Percentiles rank a stretch among this genome's conserved stretches.
These are phyloP conservation scores for Colletotrichum cuscutae DNA, from an alignment of 2,329 filamentous ascomycete species.

Conservation along the genomic window DNA sequence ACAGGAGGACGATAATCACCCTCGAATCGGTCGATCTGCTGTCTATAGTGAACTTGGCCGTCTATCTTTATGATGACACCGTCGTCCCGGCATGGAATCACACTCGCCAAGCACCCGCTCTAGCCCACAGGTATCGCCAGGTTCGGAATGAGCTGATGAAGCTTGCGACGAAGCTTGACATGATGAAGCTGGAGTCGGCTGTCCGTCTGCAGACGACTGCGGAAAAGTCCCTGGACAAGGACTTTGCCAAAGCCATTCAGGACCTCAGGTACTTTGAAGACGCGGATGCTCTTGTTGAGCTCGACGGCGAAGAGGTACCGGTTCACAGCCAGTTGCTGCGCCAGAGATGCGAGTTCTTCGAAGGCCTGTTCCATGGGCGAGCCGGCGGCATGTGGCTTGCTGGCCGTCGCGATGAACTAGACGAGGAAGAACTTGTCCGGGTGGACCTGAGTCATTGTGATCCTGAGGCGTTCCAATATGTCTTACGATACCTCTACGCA, in stretches of 20 bases:
- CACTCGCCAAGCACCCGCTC: conserved; percentile 70
- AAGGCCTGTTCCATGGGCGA: conserved; percentile 88
- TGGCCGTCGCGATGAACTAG: conserved; percentile 64
- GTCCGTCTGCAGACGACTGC: conserved; percentile 79
- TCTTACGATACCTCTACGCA: conserved; percentile 84
- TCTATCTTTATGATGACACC: conserved; percentile 84
- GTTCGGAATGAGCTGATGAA: conserved; percentile 90
- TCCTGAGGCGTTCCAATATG: conserved; percentile 77
- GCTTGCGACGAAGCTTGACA: conserved; percentile 75
- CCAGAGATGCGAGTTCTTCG: conserved; percentile 90
- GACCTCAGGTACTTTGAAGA: conserved; percentile 80
- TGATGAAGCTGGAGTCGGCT: conserved; percentile 79
- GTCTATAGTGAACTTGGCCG: conserved; percentile 80
- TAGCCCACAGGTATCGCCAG: conserved; percentile 80
- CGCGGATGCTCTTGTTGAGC: conserved; percentile 81
- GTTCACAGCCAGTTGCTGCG: conserved; percentile 85
- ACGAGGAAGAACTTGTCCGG: conserved; percentile 58
- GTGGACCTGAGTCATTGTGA: conserved; percentile 88
- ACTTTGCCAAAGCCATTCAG: conserved; percentile 76
- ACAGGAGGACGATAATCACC: conserved; percentile 66
- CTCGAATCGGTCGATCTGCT: conserved; percentile 80
- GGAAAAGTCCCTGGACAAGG: conserved; percentile 70
- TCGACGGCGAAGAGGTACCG: conserved; percentile 76
- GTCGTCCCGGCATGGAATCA: conserved; percentile 90
- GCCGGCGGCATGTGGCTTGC: conserved; percentile 87